A percentile compares a stretch with the other conserved stretches of the same genome.
phyloP scores from a whole-genome alignment of 1,139 yeast species.

The Pichia sp. region DNA sequence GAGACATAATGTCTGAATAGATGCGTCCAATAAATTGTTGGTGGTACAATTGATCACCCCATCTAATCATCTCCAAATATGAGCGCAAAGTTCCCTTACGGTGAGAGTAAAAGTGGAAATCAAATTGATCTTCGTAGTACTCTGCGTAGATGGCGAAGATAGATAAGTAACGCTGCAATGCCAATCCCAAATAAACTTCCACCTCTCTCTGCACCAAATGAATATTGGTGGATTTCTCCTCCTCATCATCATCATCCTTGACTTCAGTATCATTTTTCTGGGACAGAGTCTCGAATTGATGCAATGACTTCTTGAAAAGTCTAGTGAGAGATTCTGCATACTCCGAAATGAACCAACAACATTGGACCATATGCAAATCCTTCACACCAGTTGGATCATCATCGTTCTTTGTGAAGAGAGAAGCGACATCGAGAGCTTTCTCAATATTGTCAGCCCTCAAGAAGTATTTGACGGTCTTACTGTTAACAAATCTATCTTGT shows the following conservation, averaged over 20 bases:
- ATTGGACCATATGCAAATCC: constrained; percentile 86
- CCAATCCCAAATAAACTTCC: constrained; percentile 53
- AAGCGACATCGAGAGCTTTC: constrained; percentile 66
- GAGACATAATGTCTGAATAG: constrained; percentile 53
- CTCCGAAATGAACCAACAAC: constrained; percentile 81
- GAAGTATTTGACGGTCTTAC: constrained; percentile 79
- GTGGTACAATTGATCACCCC: constrained; percentile 73
- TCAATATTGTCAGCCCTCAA: constrained; percentile 74
- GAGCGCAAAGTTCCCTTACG: constrained; percentile 88
- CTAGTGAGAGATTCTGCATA: constrained; percentile 77
- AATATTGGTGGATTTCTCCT: constrained; percentile 20
- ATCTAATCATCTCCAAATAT: constrained; percentile 62
- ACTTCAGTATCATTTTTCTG: constrained; percentile 4
- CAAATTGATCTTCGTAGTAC: constrained; percentile 79
- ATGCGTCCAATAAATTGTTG: constrained; percentile 70
- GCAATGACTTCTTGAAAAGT: constrained; percentile 25
- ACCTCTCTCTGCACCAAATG: constrained; percentile 24
- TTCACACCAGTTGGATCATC: constrained; percentile 71
- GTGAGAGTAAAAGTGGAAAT: constrained; percentile 89
- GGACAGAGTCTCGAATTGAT: constrained; percentile 6
- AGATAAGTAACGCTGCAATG: constrained; percentile 71
- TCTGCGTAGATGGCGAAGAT: constrained; percentile 62
- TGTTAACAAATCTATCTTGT: constrained; percentile 87
- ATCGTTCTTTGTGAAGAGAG: constrained; percentile 81
- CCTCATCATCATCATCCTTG: constrained; percentile 12